Conservation (phyloP, 208 protist genomes). For the Phytomonas sp. region DNA sequence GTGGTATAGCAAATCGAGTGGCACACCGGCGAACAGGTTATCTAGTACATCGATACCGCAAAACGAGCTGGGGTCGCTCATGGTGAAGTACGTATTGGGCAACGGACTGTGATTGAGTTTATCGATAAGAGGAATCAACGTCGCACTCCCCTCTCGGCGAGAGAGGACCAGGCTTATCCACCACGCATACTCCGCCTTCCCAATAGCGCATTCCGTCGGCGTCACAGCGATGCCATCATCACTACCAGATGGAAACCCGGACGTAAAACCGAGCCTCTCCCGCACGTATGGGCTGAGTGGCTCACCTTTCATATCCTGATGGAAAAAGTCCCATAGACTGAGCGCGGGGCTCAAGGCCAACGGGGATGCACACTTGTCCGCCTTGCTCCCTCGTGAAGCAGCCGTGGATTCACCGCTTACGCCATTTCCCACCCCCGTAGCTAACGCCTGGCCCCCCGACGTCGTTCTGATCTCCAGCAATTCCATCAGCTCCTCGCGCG, state of each 20-base stretch:
- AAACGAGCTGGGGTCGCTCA: conserved; percentile 45
- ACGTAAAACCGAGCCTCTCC: conserved; percentile 19
- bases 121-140: conserved; percentile 68
- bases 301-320: conserved; percentile 41
- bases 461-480: conserved; percentile 14
- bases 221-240: not conserved
- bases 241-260: not conserved
- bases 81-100: conserved; percentile 80
- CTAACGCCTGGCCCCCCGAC: not conserved
- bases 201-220: not conserved
- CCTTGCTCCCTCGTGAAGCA: not conserved
- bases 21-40: conserved; percentile 82
- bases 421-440: not conserved
- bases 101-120: conserved; percentile 77
- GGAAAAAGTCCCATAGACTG: conserved; percentile 57
- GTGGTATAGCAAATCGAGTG: conserved; percentile 43
- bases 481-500: conserved; percentile 19
- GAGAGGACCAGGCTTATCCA: conserved; percentile 74
- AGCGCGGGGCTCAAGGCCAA: conserved; percentile 30
- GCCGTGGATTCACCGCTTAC: not conserved
- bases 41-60: conserved; percentile 77
- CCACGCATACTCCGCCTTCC: conserved; percentile 49
- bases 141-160: conserved; percentile 47
- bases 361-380: not conserved
- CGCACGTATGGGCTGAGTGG: conserved; percentile 52